Conservation (phyloP, 164 flowering plant genomes). For the Amborella trichopoda region DNA sequence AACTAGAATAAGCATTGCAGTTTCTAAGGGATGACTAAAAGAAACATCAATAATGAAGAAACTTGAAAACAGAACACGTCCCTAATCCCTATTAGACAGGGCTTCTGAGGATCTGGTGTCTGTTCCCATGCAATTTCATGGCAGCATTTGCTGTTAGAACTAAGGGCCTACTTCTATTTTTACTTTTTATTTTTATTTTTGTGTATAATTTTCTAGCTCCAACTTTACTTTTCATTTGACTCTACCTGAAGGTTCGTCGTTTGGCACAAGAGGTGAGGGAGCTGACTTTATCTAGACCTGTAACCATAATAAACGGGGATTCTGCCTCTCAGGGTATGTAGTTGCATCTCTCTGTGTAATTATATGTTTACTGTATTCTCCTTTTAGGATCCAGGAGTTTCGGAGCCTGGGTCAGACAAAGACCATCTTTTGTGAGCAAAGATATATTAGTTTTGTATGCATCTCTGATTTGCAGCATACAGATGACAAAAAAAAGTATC, state of each 20-base stretch:
- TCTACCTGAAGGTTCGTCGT: conserved; percentile 43
- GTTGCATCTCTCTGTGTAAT: not conserved
- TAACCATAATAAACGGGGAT: conserved; percentile 50
- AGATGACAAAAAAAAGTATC: too few relatives aligned
- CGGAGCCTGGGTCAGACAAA: too few relatives aligned
- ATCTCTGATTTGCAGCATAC: too few relatives aligned
- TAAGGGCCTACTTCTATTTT: not conserved
- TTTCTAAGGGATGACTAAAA: too few relatives aligned
- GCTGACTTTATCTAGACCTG: conserved; percentile 49
- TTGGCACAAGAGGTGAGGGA: conserved; percentile 78
- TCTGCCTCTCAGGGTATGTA: conserved; percentile 41
- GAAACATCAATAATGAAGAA: too few relatives aligned
- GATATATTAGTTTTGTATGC: too few relatives aligned
- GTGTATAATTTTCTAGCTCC: not conserved
- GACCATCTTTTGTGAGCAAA: too few relatives aligned
- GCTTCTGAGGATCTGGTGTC: not conserved
- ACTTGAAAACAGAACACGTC: too few relatives aligned
- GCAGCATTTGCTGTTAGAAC: not conserved
- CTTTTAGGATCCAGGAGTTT: too few relatives aligned
- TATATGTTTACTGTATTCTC: too few relatives aligned
- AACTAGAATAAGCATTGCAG: too few relatives aligned
- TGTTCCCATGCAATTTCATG: not conserved
- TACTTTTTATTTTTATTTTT: not conserved
- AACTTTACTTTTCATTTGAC: not conserved
- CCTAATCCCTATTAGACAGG: too few relatives aligned